These are phyloP conservation scores for Nemania sp. DNA, from an alignment of 2,329 filamentous ascomycete genomes.

Conservation along the genomic window DNA sequence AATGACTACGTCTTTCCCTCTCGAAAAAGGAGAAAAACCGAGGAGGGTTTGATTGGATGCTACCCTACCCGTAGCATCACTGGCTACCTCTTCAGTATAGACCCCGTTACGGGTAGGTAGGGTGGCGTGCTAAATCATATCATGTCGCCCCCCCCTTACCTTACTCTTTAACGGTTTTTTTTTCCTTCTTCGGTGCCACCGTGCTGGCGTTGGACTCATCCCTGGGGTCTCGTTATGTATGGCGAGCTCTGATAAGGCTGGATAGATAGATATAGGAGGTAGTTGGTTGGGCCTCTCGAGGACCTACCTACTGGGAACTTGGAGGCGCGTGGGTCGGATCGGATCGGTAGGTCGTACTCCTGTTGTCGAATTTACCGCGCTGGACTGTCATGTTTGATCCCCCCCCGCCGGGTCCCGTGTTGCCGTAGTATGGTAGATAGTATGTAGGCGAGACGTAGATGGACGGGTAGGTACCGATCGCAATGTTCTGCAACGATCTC, in stretches of 20 bases:
- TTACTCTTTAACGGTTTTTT: background rate
- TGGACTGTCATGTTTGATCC: background rate
- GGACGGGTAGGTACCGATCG: too few relatives aligned
- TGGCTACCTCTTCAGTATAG: background rate
- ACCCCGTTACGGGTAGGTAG: background rate
- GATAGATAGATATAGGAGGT: too few relatives aligned
- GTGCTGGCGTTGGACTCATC: background rate
- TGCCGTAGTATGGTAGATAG: too few relatives aligned
- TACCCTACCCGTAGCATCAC: background rate
- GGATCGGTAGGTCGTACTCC: background rate
- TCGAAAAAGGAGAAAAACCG: slow-evolving; percentile 7
- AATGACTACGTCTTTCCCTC: background rate
- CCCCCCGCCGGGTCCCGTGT: too few relatives aligned
- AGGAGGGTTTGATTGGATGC: slow-evolving; percentile 9
- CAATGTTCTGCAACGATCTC: too few relatives aligned
- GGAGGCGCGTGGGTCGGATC: background rate
- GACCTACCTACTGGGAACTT: background rate
- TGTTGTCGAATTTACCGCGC: background rate
- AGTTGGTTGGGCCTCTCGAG: background rate
- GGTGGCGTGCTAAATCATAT: slow-evolving; percentile 6
- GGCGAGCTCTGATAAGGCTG: background rate
- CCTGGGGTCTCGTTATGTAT: background rate
- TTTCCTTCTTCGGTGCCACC: background rate
- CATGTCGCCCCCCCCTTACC: background rate
- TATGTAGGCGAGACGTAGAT: too few relatives aligned